Base-by-base conservation (phyloP, 371 early-diverging fungal genomes). In the Haplosporangium sp. region DNA sequence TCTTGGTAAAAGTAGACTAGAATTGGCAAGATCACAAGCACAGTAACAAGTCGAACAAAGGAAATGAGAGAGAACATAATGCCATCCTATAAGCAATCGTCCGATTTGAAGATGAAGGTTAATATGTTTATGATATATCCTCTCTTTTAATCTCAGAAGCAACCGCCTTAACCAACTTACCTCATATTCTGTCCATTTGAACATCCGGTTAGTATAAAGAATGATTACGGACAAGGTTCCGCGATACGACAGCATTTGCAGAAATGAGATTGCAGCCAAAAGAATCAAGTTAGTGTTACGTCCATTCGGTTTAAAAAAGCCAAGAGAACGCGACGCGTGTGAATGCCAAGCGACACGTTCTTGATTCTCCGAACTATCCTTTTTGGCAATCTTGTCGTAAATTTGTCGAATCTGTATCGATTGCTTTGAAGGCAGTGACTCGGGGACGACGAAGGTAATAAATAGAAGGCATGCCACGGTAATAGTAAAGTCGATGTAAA, bases 381-480 rank as follows among this genome's bases (percentile, higher is more conserved):
- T 58, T 40, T 64, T 52, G 15, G 19, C 47, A 9, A 35, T 8
- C 7, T 39, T 53, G 11, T 60, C 69, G 44, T 65, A 65, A 15
- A 71, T 52, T 35, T 17, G 59, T 11, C 42, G 69, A 8, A 77
- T 48, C 1, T 37, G 17, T 53, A 35, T 76, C 59, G 47, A 50
- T 20, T 77, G 83, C 37, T 53, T 67, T 10, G 61, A n/a, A 2
- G 83, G 77, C 0, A 77, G 50, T 0, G 90, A 89, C 66, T 90
- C 90, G 1, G 90, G 89, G 37, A 90, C 35, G 37, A 84, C 0
- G 19, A 78, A 44, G 2, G 69, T n/a, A 2, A 64, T 53, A 52
- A 85, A 84, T 0, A 86, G 7, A 8, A 77, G 59, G 38, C 81
- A 75, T 0, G 83, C 1, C 13, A 74, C 8, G 38, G 69, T 63